Percentiles rank a stretch among this genome's conserved stretches.
Evolutionary conservation across 352 stramenopile genomes (phyloP).

Genomic region (Phytophthora ramorum): DNA sequence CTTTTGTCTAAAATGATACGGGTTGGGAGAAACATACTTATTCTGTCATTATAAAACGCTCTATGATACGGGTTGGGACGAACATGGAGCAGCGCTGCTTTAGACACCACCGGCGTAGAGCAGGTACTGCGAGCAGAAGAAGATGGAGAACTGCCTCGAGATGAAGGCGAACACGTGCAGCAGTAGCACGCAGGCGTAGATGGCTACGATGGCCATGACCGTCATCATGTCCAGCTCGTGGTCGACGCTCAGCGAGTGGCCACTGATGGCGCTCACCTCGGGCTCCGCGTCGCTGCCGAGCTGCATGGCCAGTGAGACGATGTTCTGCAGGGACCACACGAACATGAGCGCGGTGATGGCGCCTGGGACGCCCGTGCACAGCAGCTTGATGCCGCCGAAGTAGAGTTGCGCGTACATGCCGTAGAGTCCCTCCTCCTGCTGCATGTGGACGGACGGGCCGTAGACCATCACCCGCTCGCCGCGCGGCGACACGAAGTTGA

Average conservation of each 20-base stretch:
- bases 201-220: conserved; percentile 44
- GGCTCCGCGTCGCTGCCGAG: conserved; percentile 5
- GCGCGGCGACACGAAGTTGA: conserved; percentile 64
- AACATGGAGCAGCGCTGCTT: background rate
- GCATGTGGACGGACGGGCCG: conserved; percentile 40
- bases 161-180: conserved; percentile 62
- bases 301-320: conserved; percentile 27
- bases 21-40: background rate
- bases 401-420: conserved; percentile 63
- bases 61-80: background rate
- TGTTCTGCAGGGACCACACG: conserved; percentile 53
- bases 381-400: conserved; percentile 60
- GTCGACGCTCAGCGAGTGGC: conserved; percentile 24
- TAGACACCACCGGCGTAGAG: conserved; percentile 39
- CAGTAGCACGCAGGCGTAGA: conserved; percentile 63
- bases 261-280: conserved; percentile 15
- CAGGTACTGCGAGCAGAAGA: conserved; percentile 77
- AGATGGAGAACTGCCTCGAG: conserved; percentile 68
- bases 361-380: conserved; percentile 55
- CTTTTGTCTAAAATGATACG: background rate
- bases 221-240: conserved; percentile 57
- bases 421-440: conserved; percentile 40
- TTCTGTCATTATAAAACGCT: background rate
- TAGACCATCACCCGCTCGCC: conserved; percentile 62
- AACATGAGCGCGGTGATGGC: conserved; percentile 51